Evolutionary conservation across 2,329 filamentous ascomycete species (phyloP).

Genomic region (Stachybotrys chartarum): DNA sequence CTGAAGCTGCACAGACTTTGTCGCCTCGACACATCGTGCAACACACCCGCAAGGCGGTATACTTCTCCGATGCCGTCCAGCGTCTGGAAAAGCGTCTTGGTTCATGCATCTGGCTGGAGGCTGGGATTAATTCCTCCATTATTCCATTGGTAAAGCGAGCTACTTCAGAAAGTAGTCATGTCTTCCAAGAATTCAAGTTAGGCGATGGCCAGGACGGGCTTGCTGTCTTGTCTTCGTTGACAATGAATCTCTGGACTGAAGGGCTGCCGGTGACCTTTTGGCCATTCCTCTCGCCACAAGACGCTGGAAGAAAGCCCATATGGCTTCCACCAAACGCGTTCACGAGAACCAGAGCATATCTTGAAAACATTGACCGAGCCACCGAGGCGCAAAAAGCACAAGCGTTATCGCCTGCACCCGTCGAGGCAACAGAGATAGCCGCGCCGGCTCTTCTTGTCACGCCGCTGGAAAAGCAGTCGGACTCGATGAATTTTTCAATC

Average conservation of each 20-base stretch:
- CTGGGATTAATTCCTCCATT: not conserved
- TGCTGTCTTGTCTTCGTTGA: not conserved
- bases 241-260: not conserved
- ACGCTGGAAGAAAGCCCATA: not conserved
- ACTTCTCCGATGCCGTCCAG: not conserved
- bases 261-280: not conserved
- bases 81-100: not conserved
- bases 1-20: not conserved
- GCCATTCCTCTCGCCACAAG: not conserved
- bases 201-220: not conserved
- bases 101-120: not conserved
- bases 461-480: not conserved
- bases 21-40: not conserved
- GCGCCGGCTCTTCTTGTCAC: not conserved
- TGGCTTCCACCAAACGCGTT: not conserved
- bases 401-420: not conserved
- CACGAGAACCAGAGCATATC: not conserved
- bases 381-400: not conserved
- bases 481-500: not conserved
- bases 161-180: not conserved
- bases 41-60: not conserved
- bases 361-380: not conserved
- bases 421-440: not conserved
- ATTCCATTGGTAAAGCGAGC: not conserved
- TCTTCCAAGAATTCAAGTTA: not conserved